Conservation (phyloP, 2,329 filamentous ascomycete genomes). For the Akanthomyces muscarius region DNA sequence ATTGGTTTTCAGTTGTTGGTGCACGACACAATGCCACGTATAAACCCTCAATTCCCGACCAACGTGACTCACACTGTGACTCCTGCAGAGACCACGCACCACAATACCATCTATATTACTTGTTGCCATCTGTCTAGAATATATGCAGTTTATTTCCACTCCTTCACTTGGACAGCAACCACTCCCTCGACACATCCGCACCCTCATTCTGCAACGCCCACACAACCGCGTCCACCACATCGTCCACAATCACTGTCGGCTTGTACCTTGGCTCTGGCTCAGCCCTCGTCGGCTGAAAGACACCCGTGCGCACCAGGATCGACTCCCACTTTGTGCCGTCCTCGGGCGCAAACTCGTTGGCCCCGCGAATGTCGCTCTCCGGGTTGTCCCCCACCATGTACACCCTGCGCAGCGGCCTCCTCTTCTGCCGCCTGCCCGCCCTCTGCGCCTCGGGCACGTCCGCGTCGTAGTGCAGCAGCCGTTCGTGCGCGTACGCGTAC, state of each 20-base stretch:
- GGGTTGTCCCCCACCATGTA: slow-evolving; percentile 96
- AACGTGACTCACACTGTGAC: background rate
- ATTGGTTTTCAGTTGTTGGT: slow-evolving; percentile 6
- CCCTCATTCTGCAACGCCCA: slow-evolving; percentile 65
- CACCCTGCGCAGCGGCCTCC: slow-evolving; percentile 66
- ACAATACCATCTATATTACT: background rate
- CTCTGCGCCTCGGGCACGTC: slow-evolving; percentile 24
- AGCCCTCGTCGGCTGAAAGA: slow-evolving; percentile 51
- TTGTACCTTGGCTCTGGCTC: slow-evolving; percentile 50
- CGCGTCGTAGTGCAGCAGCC: slow-evolving; percentile 51
- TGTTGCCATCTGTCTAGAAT: background rate
- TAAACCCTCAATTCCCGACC: background rate
- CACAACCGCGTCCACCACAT: slow-evolving; percentile 72
- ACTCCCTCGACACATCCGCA: slow-evolving; percentile 32
- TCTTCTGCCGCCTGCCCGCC: slow-evolving; percentile 27
- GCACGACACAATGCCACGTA: background rate
- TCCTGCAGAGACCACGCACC: background rate
- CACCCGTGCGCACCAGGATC: slow-evolving; percentile 75
- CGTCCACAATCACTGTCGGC: slow-evolving; percentile 64
- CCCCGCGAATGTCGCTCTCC: slow-evolving; percentile 84
- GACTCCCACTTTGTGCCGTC: slow-evolving; percentile 71
- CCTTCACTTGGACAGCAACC: slow-evolving; percentile 22
- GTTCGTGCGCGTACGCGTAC: slow-evolving; percentile 76
- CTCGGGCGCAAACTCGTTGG: slow-evolving; percentile 67
- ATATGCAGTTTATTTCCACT: background rate